Conservation (phyloP, 495 filamentous ascomycete genomes). For the Penicillium silybi region DNA sequence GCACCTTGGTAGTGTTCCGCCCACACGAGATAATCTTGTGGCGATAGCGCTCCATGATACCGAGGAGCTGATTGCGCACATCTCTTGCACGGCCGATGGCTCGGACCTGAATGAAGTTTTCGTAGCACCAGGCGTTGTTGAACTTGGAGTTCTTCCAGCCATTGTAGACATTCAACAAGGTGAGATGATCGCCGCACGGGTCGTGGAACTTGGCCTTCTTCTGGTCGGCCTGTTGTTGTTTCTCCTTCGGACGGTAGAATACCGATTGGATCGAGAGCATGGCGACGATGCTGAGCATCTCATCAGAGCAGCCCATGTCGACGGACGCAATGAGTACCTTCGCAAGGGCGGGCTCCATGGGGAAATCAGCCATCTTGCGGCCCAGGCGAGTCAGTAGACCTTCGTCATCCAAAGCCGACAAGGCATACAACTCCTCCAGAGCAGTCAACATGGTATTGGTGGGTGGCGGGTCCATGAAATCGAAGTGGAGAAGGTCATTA, state of each 20-base stretch:
- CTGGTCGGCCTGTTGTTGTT: conserved; percentile 91
- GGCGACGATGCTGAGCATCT: conserved; percentile 89
- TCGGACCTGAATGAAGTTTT: conserved; percentile 95
- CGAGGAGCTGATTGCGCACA: conserved; percentile 83
- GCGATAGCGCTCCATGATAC: conserved; percentile 87
- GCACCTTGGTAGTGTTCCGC: conserved; percentile 77
- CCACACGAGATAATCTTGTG: conserved; percentile 80
- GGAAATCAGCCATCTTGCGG: conserved; percentile 97
- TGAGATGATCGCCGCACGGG: conserved; percentile 89
- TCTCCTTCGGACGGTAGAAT: conserved; percentile 95
- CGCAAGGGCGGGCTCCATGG: conserved; percentile 83
- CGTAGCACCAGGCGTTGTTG: conserved; percentile 87
- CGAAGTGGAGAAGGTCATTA: conserved; percentile 94
- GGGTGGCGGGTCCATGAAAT: conserved; percentile 98
- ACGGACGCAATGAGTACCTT: conserved; percentile 88
- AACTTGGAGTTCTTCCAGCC: conserved; percentile 82
- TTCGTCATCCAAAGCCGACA: conserved; percentile 93
- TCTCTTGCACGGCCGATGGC: conserved; percentile 86
- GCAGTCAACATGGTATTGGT: conserved; percentile 97
- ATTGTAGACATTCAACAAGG: conserved; percentile 94
- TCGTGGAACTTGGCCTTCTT: conserved; percentile 98
- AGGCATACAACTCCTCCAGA: conserved; percentile 88
- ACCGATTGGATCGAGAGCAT: conserved; percentile 84
- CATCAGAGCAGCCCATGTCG: conserved; percentile 84
- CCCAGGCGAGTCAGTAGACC: conserved; percentile 89